A percentile compares a stretch with the other conserved stretches of the same genome.
Conservation (phyloP, 139 green algal species). For the Deuterostichococcus epilithicus region DNA sequence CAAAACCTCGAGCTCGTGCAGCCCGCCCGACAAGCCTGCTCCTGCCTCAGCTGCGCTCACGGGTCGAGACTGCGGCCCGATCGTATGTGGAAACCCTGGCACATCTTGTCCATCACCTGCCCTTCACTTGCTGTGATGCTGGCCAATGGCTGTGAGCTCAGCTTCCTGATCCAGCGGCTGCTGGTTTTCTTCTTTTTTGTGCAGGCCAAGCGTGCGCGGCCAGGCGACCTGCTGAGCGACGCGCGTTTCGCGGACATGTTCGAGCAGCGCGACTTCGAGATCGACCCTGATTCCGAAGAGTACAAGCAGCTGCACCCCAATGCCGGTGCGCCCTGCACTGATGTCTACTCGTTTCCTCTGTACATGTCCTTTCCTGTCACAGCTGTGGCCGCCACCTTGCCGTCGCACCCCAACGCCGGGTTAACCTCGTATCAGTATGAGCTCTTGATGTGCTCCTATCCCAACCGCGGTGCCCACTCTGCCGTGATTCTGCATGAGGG, state of each 20-base stretch:
- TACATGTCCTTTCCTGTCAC: neutral
- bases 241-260: slow-evolving; percentile 75
- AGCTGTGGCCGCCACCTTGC: neutral
- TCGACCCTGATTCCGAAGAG: slow-evolving; percentile 77
- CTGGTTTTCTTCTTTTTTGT: neutral
- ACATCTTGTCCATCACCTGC: no score
- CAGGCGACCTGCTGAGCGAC: slow-evolving; percentile 53
- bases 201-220: neutral
- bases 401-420: neutral
- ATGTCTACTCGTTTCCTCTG: neutral
- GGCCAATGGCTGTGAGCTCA: no score
- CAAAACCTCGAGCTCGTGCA: no score
- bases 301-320: slow-evolving; percentile 89
- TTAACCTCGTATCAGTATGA: neutral
- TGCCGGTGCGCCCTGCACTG: slow-evolving; percentile 30
- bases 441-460: neutral
- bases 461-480: neutral
- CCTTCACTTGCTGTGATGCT: no score
- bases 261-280: slow-evolving; percentile 72
- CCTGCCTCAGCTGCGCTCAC: no score
- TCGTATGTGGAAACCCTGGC: no score
- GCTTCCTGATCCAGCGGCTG: no score
- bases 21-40: no score
- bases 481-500: neutral
- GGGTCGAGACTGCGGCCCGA: no score